These are phyloP conservation scores for Diaporthe australafricana DNA, from an alignment of 2,329 filamentous ascomycete genomes.

Conservation along the genomic window DNA sequence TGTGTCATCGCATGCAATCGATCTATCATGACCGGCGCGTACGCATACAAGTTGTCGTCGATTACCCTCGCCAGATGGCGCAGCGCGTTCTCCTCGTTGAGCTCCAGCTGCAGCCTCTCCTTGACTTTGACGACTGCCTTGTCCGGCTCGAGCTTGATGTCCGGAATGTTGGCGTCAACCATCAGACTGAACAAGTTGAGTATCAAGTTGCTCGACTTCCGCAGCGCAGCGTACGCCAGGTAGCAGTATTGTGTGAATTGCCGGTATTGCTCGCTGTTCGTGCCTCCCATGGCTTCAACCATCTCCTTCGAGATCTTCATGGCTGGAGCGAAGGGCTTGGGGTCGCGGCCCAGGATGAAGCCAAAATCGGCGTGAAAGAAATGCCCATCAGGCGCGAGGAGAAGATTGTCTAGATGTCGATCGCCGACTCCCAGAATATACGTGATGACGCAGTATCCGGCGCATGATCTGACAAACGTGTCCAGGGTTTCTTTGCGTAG, in stretches of 20 bases:
- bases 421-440: constrained; percentile 97
- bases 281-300: constrained; percentile 97
- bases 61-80: constrained; percentile 89
- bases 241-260: constrained; percentile 97
- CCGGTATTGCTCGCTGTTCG: constrained; percentile 82
- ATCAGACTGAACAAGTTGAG: constrained; percentile 96
- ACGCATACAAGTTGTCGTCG: constrained; percentile 88
- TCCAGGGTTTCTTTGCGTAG: constrained; percentile 94
- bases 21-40: constrained; percentile 95
- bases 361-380: constrained; percentile 99
- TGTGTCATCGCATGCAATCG: constrained; percentile 94
- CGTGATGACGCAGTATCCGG: constrained; percentile 98
- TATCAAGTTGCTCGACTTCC: constrained; percentile 91
- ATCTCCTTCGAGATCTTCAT: constrained; percentile 99
- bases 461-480: constrained; percentile 94
- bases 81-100: constrained; percentile 92
- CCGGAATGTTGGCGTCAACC: constrained; percentile 97
- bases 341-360: constrained; percentile 96
- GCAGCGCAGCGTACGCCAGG: constrained; percentile 89
- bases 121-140: constrained; percentile 95
- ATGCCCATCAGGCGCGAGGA: constrained; percentile 88
- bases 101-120: constrained; percentile 91
- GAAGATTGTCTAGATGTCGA: constrained; percentile 93
- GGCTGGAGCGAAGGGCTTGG: constrained; percentile 94
- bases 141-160: constrained; percentile 91